Evolutionary conservation across 2,329 filamentous ascomycete species (phyloP).

Genomic region (Exophiala phaeomuriformis): DNA sequence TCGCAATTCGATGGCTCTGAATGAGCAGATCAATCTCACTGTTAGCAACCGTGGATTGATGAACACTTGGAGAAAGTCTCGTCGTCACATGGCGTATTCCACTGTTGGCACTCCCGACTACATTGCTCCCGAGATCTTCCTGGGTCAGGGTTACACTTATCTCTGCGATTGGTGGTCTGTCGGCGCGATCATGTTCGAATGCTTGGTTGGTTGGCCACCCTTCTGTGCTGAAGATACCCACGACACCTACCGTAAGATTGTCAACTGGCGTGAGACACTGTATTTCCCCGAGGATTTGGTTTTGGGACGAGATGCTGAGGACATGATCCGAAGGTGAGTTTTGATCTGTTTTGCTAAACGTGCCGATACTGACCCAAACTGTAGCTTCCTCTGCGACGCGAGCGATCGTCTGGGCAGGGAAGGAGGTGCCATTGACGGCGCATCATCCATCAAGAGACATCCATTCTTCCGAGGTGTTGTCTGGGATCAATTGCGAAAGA

Average conservation of each 20-base stretch:
- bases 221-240: constrained; percentile 98
- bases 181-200: constrained; percentile 99
- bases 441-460: constrained; percentile 87
- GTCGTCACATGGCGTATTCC: constrained; percentile 92
- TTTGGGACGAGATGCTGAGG: constrained; percentile 79
- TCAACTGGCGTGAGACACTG: constrained; percentile 92
- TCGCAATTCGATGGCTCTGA: constrained; percentile 83
- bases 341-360: constrained; percentile 7
- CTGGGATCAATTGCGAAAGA: constrained; percentile 85
- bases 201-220: constrained; percentile 94
- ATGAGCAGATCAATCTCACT: constrained; percentile 92
- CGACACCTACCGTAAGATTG: constrained; percentile 98
- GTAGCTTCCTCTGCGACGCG: constrained; percentile 83
- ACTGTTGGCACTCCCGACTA: constrained; percentile 98
- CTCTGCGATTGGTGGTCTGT: constrained; percentile 99
- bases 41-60: constrained; percentile 97
- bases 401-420: constrained; percentile 81
- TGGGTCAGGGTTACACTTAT: constrained; percentile 89
- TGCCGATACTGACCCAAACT: constrained; percentile 27
- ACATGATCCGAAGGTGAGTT: constrained; percentile 77
- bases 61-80: constrained; percentile 96
- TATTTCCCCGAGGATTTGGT: constrained; percentile 96
- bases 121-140: constrained; percentile 97
- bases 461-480: constrained; percentile 95
- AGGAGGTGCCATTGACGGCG: constrained; percentile 55